Percentiles rank a stretch among this genome's conserved stretches.
Evolutionary conservation across 768 basidiomycete genomes (phyloP).

Genomic region (Solioccasus polychromus): DNA sequence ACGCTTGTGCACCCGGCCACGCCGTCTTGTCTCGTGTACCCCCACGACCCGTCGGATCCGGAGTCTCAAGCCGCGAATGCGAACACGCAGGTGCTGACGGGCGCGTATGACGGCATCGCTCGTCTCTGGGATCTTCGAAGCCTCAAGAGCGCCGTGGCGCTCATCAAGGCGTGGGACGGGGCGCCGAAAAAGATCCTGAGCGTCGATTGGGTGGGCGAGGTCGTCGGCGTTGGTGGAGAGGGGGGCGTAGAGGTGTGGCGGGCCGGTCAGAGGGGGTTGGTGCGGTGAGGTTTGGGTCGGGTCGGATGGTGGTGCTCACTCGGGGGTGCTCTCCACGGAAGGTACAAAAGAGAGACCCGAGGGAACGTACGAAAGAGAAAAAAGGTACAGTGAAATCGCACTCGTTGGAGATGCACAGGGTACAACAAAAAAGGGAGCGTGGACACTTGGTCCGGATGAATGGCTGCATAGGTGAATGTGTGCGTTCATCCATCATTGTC

Average conservation of each 20-base stretch:
- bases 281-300: too few relatives aligned
- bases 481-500: too few relatives aligned
- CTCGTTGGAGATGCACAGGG: too few relatives aligned
- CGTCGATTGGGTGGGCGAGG: conserved; percentile 55
- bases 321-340: too few relatives aligned
- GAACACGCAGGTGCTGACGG: conserved; percentile 58
- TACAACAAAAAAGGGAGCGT: too few relatives aligned
- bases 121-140: conserved; percentile 80
- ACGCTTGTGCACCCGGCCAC: conserved; percentile 61
- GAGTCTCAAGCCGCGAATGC: conserved; percentile 1
- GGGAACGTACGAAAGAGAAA: too few relatives aligned
- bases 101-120: conserved; percentile 75
- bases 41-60: too few relatives aligned
- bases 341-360: too few relatives aligned
- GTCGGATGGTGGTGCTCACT: too few relatives aligned
- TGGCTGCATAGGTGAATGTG: too few relatives aligned
- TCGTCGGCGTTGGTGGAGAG: conserved; percentile 61
- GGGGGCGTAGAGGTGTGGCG: conserved; percentile 66
- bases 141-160: conserved; percentile 58
- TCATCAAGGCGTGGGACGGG: conserved; percentile 59
- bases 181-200: conserved; percentile 51
- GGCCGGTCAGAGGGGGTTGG: conserved; percentile 37
- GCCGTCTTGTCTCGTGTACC: conserved; percentile 56
- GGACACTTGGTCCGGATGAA: too few relatives aligned
- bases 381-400: too few relatives aligned